Percentiles rank a stretch among this genome's conserved stretches.
These are phyloP conservation scores for Mortierella antarctica DNA, from an alignment of 192 early-diverging fungal species.

Conservation along the genomic window DNA sequence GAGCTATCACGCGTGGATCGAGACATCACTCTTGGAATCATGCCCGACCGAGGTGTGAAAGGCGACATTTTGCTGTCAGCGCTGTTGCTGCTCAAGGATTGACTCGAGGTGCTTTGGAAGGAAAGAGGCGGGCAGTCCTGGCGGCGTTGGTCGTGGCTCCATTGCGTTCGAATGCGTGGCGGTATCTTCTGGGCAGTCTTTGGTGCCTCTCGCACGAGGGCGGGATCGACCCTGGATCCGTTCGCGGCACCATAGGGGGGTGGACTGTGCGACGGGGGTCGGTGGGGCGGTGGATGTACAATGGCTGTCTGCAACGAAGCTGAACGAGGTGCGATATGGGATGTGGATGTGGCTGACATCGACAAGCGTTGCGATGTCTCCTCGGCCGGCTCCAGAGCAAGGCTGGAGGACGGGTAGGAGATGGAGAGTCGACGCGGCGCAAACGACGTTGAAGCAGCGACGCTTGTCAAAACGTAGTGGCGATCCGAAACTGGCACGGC, in stretches of 20 bases:
- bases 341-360: background rate
- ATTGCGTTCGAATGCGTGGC: slow-evolving; percentile 40
- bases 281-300: background rate
- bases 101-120: slow-evolving; percentile 19
- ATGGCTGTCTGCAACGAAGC: background rate
- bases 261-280: background rate
- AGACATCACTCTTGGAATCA: background rate
- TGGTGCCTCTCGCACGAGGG: background rate
- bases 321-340: background rate
- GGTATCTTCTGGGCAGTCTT: slow-evolving; percentile 1
- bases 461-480: slow-evolving; percentile 37
- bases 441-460: slow-evolving; percentile 5
- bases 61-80: slow-evolving; percentile 29
- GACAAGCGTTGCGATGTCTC: background rate
- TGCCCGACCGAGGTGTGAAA: slow-evolving; percentile 27
- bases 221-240: background rate
- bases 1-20: background rate
- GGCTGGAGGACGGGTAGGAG: background rate
- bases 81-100: slow-evolving; percentile 2
- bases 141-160: slow-evolving; percentile 7
- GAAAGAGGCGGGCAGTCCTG: slow-evolving; percentile 30
- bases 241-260: background rate
- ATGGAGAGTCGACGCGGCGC: slow-evolving; percentile 6
- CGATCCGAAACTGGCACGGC: slow-evolving; percentile 8
- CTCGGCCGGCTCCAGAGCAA: background rate